Evolutionary conservation across 2,329 filamentous ascomycete species (phyloP).

Genomic region (Xylariaceae sp.): DNA sequence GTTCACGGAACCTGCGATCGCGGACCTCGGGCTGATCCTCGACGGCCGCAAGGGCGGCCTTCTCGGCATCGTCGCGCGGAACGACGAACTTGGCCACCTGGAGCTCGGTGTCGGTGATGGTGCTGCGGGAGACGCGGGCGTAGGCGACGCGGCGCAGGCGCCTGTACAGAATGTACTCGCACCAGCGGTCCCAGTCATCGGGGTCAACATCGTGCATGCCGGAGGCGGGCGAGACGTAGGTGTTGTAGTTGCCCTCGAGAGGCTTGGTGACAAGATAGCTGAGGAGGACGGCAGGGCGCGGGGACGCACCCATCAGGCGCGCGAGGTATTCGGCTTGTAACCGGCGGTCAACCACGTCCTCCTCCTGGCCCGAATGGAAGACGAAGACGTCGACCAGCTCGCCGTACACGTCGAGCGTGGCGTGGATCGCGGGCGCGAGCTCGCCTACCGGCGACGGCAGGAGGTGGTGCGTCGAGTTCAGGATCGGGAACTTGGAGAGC

Average conservation of each 20-base stretch:
- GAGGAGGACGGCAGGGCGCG: slow-evolving; percentile 81
- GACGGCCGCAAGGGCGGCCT: slow-evolving; percentile 44
- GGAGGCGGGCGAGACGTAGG: slow-evolving; percentile 81
- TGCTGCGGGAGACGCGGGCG: slow-evolving; percentile 82
- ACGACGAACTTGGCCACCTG: slow-evolving; percentile 96
- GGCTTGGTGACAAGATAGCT: slow-evolving; percentile 93
- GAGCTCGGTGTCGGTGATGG: slow-evolving; percentile 95
- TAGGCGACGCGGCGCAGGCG: slow-evolving; percentile 83
- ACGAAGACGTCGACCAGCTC: slow-evolving; percentile 91
- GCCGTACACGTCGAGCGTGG: slow-evolving; percentile 93
- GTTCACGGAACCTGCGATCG: slow-evolving; percentile 64
- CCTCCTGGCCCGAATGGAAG: slow-evolving; percentile 98
- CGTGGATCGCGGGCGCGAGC: slow-evolving; percentile 92
- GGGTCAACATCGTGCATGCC: slow-evolving; percentile 96
- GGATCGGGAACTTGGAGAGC: slow-evolving; percentile 94
- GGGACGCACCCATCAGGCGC: slow-evolving; percentile 81
- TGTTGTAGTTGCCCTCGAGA: slow-evolving; percentile 93
- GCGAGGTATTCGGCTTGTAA: slow-evolving; percentile 86
- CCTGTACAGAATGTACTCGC: slow-evolving; percentile 98
- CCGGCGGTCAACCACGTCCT: slow-evolving; percentile 88
- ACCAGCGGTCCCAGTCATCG: slow-evolving; percentile 96
- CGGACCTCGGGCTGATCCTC: slow-evolving; percentile 54
- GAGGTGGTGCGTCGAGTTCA: slow-evolving; percentile 95
- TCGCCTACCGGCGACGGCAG: slow-evolving; percentile 93
- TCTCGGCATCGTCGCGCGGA: slow-evolving; percentile 66